These are phyloP conservation scores for Mayamaea pseudoterrestris DNA, from an alignment of 108 stramenopile genomes.

Conservation along the genomic window DNA sequence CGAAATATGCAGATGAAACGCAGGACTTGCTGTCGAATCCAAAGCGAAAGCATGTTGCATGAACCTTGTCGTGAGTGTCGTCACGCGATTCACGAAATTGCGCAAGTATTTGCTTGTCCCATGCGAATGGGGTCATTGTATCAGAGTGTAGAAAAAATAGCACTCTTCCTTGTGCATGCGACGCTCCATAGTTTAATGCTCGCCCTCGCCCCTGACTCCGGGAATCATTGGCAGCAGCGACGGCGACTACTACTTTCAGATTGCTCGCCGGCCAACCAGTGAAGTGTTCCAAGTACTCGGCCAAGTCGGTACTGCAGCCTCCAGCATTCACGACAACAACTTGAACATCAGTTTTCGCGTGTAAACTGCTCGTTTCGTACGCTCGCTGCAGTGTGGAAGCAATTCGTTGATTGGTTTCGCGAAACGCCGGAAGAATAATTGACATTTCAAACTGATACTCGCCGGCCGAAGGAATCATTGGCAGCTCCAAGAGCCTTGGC, in stretches of 20 bases:
- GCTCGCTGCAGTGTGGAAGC: neutral
- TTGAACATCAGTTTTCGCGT: conserved; percentile 28
- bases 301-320: conserved; percentile 19
- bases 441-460: conserved; percentile 29
- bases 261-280: too few species aligned
- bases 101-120: conserved; percentile 34
- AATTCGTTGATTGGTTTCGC: conserved; percentile 23
- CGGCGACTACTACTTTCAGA: neutral
- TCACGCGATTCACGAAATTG: neutral
- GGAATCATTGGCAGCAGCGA: too few species aligned
- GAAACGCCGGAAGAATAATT: conserved; percentile 47
- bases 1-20: neutral
- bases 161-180: conserved; percentile 36
- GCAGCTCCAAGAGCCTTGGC: too few species aligned
- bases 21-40: too few species aligned
- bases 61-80: conserved; percentile 8
- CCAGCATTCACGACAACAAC: conserved; percentile 51
- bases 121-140: conserved; percentile 35
- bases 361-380: neutral
- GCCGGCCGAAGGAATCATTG: too few species aligned
- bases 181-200: conserved; percentile 65
- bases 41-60: conserved; percentile 58
- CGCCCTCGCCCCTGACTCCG: conserved; percentile 62
- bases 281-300: neutral
- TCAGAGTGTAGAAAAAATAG: conserved; percentile 76